These are phyloP conservation scores for Coccomyxa sp. DNA, from an alignment of 139 green algal genomes.

Conservation along the genomic window DNA sequence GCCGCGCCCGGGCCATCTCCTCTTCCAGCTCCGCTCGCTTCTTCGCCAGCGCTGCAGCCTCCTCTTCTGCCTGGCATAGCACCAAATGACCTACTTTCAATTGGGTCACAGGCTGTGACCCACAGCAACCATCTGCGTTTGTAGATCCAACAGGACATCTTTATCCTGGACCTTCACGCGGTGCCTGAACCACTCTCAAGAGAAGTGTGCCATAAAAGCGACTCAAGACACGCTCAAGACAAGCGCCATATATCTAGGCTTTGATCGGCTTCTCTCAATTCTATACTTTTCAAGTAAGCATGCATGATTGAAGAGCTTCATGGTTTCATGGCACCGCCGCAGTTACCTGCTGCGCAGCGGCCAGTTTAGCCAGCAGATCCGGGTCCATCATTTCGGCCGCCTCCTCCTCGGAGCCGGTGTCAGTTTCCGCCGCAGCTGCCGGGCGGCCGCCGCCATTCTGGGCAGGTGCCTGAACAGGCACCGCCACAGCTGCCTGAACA, in stretches of 20 bases:
- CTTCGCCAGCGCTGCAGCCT: background rate
- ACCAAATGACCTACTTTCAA: background rate
- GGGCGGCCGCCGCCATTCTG: background rate
- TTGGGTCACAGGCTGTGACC: background rate
- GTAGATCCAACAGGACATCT: background rate
- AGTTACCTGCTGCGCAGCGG: background rate
- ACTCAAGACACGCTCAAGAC: background rate
- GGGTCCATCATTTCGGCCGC: background rate
- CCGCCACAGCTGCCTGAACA: background rate
- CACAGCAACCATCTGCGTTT: background rate
- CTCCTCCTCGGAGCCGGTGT: background rate
- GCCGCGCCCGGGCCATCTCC: background rate
- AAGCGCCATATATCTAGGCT: background rate
- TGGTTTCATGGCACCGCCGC: background rate
- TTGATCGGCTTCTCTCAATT: background rate
- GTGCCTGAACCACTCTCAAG: background rate
- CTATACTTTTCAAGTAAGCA: background rate
- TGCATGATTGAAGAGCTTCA: background rate
- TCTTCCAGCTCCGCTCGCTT: background rate
- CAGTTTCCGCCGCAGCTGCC: background rate
- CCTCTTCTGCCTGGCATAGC: background rate
- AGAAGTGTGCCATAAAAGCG: background rate
- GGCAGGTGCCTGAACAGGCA: background rate
- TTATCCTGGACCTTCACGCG: background rate
- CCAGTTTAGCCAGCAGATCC: background rate